These are phyloP conservation scores for Citrus hindsii DNA, from an alignment of 345 rosid genomes.

Conservation along the genomic window DNA sequence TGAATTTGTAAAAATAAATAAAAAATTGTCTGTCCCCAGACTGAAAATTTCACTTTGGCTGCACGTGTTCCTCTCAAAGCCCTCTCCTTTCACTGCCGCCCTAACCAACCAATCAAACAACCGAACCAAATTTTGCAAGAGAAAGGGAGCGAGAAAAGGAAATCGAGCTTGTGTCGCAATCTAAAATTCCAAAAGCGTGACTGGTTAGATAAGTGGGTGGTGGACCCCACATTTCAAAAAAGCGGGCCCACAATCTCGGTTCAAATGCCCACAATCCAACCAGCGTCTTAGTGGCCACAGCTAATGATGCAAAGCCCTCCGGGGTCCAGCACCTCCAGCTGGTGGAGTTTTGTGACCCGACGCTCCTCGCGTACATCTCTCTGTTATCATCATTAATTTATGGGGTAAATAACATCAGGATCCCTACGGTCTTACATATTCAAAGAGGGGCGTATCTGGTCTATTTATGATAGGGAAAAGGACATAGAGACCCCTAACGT, in stretches of 20 bases:
- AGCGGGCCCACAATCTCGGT: background rate
- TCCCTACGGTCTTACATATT: background rate
- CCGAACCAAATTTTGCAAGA: background rate
- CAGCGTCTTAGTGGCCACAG: slow-evolving; percentile 26
- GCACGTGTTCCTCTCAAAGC: background rate
- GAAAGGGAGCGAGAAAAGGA: background rate
- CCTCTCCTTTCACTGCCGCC: background rate
- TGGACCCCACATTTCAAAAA: background rate
- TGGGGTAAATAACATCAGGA: background rate
- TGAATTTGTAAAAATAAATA: background rate
- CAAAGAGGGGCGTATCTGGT: background rate
- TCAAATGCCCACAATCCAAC: slow-evolving; percentile 19
- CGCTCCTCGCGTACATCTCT: background rate
- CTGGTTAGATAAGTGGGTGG: background rate
- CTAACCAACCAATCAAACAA: background rate
- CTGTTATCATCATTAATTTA: background rate
- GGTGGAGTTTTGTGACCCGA: background rate
- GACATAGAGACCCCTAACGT: too few species aligned
- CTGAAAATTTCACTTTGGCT: background rate
- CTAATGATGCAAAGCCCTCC: slow-evolving; percentile 2
- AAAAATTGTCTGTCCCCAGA: background rate
- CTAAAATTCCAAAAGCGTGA: background rate
- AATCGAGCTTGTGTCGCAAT: background rate
- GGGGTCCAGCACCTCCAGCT: background rate
- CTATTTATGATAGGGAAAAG: too few species aligned